These are phyloP conservation scores for Pyrenophora tritici-repentis DNA, from an alignment of 2,329 filamentous ascomycete genomes.

Conservation along the genomic window DNA sequence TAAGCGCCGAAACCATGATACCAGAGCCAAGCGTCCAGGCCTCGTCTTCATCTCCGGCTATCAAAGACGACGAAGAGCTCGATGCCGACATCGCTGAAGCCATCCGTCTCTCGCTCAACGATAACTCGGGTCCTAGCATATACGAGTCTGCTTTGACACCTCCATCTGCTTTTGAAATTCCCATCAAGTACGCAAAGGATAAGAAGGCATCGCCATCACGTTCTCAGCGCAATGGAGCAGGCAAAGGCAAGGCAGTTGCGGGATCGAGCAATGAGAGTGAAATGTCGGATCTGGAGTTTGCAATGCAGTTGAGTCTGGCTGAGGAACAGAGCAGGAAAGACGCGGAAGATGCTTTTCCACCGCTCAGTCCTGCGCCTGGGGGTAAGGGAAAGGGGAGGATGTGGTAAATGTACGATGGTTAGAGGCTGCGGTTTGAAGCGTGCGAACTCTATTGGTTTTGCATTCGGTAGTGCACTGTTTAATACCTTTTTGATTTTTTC, in stretches of 20 bases:
- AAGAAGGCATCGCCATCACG: conserved; percentile 34
- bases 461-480: background rate
- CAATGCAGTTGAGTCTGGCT: conserved; percentile 65
- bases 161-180: conserved; percentile 48
- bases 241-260: conserved; percentile 36
- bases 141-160: conserved; percentile 15
- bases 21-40: conserved; percentile 38
- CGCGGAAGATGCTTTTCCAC: conserved; percentile 32
- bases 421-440: background rate
- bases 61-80: conserved; percentile 53
- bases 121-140: conserved; percentile 19
- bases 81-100: conserved; percentile 67
- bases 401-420: conserved; percentile 14
- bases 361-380: conserved; percentile 29
- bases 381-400: conserved; percentile 39
- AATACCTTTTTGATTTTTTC: background rate
- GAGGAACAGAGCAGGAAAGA: conserved; percentile 59
- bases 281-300: conserved; percentile 64
- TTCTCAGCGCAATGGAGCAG: conserved; percentile 31
- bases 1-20: conserved; percentile 47
- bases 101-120: conserved; percentile 58
- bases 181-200: conserved; percentile 52
- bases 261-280: conserved; percentile 50
- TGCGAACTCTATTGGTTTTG: background rate
- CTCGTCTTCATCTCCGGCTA: conserved; percentile 34